Evolutionary conservation across 2,329 filamentous ascomycete species (phyloP).

Genomic region (Colletotrichum paranaense): DNA sequence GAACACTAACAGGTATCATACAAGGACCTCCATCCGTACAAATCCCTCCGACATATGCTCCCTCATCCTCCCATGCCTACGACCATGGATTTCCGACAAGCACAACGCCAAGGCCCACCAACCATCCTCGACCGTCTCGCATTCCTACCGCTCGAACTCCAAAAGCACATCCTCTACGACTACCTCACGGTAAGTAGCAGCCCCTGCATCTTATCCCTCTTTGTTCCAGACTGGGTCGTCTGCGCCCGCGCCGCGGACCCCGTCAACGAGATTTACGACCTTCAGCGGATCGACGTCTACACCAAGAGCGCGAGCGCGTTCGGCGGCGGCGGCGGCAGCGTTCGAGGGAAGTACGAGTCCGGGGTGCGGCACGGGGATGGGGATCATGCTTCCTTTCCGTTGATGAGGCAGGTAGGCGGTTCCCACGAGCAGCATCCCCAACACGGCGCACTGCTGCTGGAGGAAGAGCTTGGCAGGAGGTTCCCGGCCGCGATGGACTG

Average conservation of each 20-base stretch:
- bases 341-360: constrained; percentile 1
- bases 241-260: constrained; percentile 16
- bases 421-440: not conserved
- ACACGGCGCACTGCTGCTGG: not conserved
- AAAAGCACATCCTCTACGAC: constrained; percentile 18
- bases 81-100: not conserved
- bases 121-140: constrained; percentile 12
- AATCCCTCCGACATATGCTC: too few relatives aligned
- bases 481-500: constrained; percentile 7
- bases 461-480: not conserved
- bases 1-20: too few relatives aligned
- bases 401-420: not conserved
- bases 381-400: constrained; percentile 1
- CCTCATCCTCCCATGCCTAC: too few relatives aligned
- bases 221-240: constrained; percentile 27
- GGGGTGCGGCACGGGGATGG: not conserved
- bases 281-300: constrained; percentile 31
- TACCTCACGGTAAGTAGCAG: not conserved
- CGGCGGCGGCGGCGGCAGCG: too few relatives aligned
- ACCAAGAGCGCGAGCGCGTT: not conserved
- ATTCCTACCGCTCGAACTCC: constrained; percentile 23
- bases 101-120: not conserved
- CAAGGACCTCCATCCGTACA: too few relatives aligned
- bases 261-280: constrained; percentile 21
- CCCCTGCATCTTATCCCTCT: constrained; percentile 25